Percentiles rank a stretch among this genome's conserved stretches.
phyloP scores from a whole-genome alignment of 2,329 filamentous ascomycete species.

The Graphiopsis chlorocephala region DNA sequence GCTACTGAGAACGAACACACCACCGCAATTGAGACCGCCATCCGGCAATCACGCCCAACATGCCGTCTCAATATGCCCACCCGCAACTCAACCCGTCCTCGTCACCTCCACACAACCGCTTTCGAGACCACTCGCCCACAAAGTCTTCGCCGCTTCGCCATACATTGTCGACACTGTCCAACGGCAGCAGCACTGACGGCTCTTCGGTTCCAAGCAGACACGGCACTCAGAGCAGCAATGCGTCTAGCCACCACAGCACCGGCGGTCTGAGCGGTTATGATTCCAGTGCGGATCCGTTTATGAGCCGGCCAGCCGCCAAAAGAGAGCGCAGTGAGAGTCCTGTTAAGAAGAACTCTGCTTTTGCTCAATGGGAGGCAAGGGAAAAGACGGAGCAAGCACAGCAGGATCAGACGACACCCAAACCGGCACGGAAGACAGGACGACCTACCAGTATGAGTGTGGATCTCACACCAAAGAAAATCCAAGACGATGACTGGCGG shows the following conservation, averaged over 20 bases:
- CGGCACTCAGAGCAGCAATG: conserved; percentile 30
- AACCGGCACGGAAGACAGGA: conserved; percentile 7
- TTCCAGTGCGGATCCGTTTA: conserved; percentile 29
- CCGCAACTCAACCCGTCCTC: conserved; percentile 26
- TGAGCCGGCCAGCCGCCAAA: conserved; percentile 29
- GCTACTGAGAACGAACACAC: background rate
- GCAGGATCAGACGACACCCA: conserved; percentile 15
- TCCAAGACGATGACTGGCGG: conserved; percentile 34
- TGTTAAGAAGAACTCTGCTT: conserved; percentile 35
- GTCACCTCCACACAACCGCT: conserved; percentile 33
- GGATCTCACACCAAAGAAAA: conserved; percentile 28
- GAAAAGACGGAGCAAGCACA: conserved; percentile 26
- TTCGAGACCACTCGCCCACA: conserved; percentile 32
- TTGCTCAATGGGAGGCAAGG: conserved; percentile 30
- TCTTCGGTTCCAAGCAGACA: conserved; percentile 29
- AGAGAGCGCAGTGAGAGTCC: conserved; percentile 35
- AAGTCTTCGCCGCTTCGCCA: conserved; percentile 36
- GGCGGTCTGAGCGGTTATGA: conserved; percentile 28
- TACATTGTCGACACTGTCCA: conserved; percentile 33
- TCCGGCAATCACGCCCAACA: conserved; percentile 14
- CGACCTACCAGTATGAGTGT: conserved; percentile 8
- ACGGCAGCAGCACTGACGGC: conserved; percentile 33
- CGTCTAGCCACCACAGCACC: conserved; percentile 23
- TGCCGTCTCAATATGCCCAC: conserved; percentile 15
- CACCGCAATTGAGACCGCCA: background rate